A percentile compares a stretch with the other conserved stretches of the same genome.
Evolutionary conservation across 345 rosid genomes (phyloP).

Genomic region (Excoecaria agallocha): DNA sequence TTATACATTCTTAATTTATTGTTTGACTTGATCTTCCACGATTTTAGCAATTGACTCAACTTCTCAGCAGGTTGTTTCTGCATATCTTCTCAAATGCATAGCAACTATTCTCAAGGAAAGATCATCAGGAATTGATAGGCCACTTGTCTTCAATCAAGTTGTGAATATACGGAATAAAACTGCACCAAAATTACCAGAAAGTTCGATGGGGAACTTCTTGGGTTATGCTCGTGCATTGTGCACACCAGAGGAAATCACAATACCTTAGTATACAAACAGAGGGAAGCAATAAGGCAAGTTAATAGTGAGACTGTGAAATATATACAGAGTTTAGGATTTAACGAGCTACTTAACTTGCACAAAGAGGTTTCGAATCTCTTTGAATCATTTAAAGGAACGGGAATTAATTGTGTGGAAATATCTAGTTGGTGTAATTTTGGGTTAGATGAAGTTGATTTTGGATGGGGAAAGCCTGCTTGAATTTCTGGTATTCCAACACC

Average conservation of each 20-base stretch:
- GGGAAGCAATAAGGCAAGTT: constrained; percentile 6
- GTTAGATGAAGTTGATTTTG: constrained; percentile 29
- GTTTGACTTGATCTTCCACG: no score
- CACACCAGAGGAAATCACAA: not conserved
- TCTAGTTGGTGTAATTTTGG: constrained; percentile 25
- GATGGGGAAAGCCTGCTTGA: constrained; percentile 18
- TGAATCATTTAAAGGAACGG: not conserved
- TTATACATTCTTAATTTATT: no score
- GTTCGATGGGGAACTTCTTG: constrained; percentile 39
- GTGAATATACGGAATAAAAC: constrained; percentile 33
- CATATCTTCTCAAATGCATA: constrained; percentile 20
- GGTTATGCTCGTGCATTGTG: constrained; percentile 10
- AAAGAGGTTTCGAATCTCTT: not conserved
- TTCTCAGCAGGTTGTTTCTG: no score
- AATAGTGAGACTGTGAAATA: constrained; percentile 12
- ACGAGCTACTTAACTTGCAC: not conserved
- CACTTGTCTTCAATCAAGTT: constrained; percentile 25
- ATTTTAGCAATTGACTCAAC: no score
- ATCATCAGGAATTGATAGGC: constrained; percentile 18
- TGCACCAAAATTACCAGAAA: constrained; percentile 27
- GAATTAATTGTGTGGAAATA: not conserved
- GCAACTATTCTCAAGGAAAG: constrained; percentile 26
- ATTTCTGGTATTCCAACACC: not conserved
- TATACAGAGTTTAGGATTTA: not conserved
- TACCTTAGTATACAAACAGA: constrained; percentile 10